Base-by-base conservation (phyloP, 768 basidiomycete genomes). In the Trametes cingulata region DNA sequence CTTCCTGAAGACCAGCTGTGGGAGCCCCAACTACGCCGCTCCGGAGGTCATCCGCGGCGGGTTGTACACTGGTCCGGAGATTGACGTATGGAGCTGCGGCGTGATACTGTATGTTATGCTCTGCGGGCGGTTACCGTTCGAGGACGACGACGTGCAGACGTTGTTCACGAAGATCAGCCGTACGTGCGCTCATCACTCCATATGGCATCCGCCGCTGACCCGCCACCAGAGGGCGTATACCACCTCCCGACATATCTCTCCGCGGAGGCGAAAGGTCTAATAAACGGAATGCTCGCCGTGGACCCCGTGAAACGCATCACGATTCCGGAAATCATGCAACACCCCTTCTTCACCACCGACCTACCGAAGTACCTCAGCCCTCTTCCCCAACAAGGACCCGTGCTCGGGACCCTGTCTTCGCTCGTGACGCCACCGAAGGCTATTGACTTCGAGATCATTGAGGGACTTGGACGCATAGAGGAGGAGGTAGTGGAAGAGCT, bases 101-200 rank as follows among this genome's bases (percentile, higher is more conserved):
- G 96, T 99, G n/a, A 98, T 99, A 65, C 83, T 99, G 52, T 98
- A 95, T 75, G 97, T 98, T 58, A 95, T 99, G 88, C 82, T 99
- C 5, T 95, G 92, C 69, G 97, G 96, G 5, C 80, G 91, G 47
- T 82, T 99, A 29, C 97, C 97, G 1, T 99, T 99, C 71, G 97
- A 98, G 76, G 95, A 98, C 74, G 94, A 97, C 45, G 91, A 97
- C 70, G 94, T 98, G 41, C 92, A 94, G 49, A 81, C 84, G 0
- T 75, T 99, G 12, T 98, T 98, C 77, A 87, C 90, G 56, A 98
- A 98, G 77, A 98, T 99, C 68, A 90, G 89, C 61, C 88, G 93
- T 89, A 67, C 69, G 86, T 78, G 9, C 24, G 4, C 45, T 0
- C 41, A 37, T 50, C 48, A 15, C 15, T n/a, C n/a, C 9, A 24